Conservation (phyloP, 2,329 filamentous ascomycete species). For the Cordyceps cateniannulata region DNA sequence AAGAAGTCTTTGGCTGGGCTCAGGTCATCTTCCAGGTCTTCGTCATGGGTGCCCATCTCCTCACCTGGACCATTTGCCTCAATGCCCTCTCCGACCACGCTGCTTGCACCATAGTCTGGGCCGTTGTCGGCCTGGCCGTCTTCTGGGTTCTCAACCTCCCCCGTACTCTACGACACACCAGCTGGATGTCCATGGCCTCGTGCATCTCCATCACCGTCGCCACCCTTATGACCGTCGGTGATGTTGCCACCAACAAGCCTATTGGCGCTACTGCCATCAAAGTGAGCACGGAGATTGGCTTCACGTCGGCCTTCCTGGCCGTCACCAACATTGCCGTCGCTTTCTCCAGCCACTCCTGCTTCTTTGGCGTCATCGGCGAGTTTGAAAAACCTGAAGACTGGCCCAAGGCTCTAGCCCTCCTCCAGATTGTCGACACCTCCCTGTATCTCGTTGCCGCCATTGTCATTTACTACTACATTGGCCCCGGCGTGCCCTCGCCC, state of each 20-base stretch:
- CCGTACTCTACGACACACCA: slow-evolving; percentile 55
- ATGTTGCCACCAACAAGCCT: slow-evolving; percentile 43
- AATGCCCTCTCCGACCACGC: slow-evolving; percentile 55
- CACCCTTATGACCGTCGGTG: slow-evolving; percentile 58
- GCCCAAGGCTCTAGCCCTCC: slow-evolving; percentile 47
- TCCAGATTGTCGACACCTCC: slow-evolving; percentile 51
- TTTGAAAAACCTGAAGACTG: slow-evolving; percentile 55
- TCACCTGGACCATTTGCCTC: slow-evolving; percentile 61
- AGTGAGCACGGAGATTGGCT: slow-evolving; percentile 30
- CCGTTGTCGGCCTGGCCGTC: slow-evolving; percentile 50
- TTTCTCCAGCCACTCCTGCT: slow-evolving; percentile 60
- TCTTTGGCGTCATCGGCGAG: slow-evolving; percentile 61
- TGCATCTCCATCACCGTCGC: slow-evolving; percentile 57
- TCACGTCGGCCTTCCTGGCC: slow-evolving; percentile 49
- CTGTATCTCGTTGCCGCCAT: slow-evolving; percentile 60
- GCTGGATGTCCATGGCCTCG: slow-evolving; percentile 55
- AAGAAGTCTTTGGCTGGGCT: slow-evolving; percentile 52
- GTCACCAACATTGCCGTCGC: slow-evolving; percentile 62
- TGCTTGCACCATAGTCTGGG: slow-evolving; percentile 59
- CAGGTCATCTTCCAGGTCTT: slow-evolving; percentile 60
- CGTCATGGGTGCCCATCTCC: slow-evolving; percentile 62
- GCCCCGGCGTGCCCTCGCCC: slow-evolving; percentile 54
- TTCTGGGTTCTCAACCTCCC: slow-evolving; percentile 55
- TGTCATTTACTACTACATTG: slow-evolving; percentile 63
- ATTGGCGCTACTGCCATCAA: slow-evolving; percentile 29